Base-by-base conservation (phyloP, 2,329 filamentous ascomycete species). In the Cryphonectria nitschkei region DNA sequence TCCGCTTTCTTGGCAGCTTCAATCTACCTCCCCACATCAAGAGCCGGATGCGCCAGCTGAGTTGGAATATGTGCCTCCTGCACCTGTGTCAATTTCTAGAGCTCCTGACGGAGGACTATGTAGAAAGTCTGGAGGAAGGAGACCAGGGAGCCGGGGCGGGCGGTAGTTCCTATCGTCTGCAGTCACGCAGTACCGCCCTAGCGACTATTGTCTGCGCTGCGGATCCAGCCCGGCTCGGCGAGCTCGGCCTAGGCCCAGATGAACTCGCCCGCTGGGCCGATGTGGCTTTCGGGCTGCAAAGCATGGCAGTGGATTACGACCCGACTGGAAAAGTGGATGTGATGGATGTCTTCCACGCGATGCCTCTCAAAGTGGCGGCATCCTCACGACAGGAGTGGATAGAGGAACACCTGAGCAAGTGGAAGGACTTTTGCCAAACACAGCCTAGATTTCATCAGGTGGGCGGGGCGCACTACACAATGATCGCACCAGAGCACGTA, bases 391-490 rank as follows among this genome's bases (percentile, higher is more conserved):
- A 69, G n/a, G 50, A 26, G 8, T 68, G 67, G 67, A 11, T 68
- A 1, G 5, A 6, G 1, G 19, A 58, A 2, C 60, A 68, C 5
- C n/a, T 68, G n/a, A 26, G 9, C 34, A 41, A 22, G 8, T 68
- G 67, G 67, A 9, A 0, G 14, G 50, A 68, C 14, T 68, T 64
- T 32, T 32, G 11, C 1, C 13, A 43, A 2, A 16, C 11, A 3
- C 14, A 16, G 3, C 60, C 67, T 11, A 32, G 22, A 9, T 65
- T 58, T 7, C 60, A 50, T 19, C 14, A 9, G 26, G 67, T 65
- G 1, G 50, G 37, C 3, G 67, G 67, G 6, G 60, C 34, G 6
- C 67, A 68, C 41, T 68, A 68, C 32, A 68, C 67, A 34, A 68
- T 68, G 67, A 7, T 68, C 3, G 50, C 60, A 8, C 34, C 34